phyloP scores from a whole-genome alignment of 345 rosid species.

The Citrus maxima region DNA sequence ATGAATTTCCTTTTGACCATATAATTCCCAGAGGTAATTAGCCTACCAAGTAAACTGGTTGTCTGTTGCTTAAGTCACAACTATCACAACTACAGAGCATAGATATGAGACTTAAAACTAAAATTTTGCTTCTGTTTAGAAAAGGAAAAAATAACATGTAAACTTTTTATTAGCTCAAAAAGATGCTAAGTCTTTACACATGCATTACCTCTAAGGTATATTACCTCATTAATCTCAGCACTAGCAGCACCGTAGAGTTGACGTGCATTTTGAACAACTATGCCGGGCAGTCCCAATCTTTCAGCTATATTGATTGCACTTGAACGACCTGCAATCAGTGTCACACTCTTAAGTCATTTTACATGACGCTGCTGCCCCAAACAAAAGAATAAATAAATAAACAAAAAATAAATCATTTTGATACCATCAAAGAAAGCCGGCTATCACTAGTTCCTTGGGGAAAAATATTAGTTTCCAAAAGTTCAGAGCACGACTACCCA shows the following conservation, averaged over 20 bases:
- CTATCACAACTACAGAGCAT: neutral
- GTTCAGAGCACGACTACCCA: neutral
- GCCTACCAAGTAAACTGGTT: neutral
- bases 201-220: neutral
- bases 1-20: neutral
- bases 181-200: neutral
- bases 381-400: too few relatives aligned
- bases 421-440: neutral
- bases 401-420: neutral
- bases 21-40: neutral
- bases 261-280: conserved; percentile 50
- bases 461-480: conserved; percentile 1
- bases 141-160: neutral
- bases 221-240: conserved; percentile 83
- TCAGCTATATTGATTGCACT: conserved; percentile 89
- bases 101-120: neutral
- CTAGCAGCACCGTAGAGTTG: conserved; percentile 73
- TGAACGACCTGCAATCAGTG: conserved; percentile 62
- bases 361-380: neutral
- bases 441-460: neutral
- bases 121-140: neutral
- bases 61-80: neutral
- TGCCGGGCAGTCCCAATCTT: conserved; percentile 67
- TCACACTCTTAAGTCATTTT: conserved; percentile 2
- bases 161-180: neutral